Base-by-base conservation (phyloP, 2,329 filamentous ascomycete species). In the Fusarium palustre region DNA sequence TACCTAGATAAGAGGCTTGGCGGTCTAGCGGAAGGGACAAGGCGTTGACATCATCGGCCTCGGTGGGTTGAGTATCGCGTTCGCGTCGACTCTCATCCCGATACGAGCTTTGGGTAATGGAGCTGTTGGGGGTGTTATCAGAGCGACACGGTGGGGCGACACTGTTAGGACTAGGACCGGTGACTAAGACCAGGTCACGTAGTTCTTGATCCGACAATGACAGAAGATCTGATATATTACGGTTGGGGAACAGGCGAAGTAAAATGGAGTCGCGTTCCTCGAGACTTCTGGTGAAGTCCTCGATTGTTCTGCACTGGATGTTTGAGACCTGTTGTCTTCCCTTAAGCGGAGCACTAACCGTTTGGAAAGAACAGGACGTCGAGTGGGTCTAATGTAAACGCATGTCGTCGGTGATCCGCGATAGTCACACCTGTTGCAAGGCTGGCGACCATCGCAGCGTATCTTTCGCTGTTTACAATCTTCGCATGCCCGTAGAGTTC, bases 11-110 rank as follows among this genome's bases (percentile, higher is more conserved):
- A 2, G 55, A 59, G 6, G 55, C 55, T 25, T 59, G 55, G 16
- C 50, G 25, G 24, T 59, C 55, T 5, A 59, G 45, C 18, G 55
- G 55, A 34, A 59, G 50, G 2, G 55, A 59, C 15, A 59, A n/a
- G 6, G 49, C 55, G 25, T 59, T 59, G 25, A 59, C 55, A 39
- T 59, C 55, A 38, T 59, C 55, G 38, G 55, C 55, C 13, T 59
- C 55, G 20, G 55, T 24, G n/a, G 55, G 55, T 7, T 55, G 22
- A 7, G 39, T 50, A 24, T 56, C 50, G 18, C 49, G 20, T 28
- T 45, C 49, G 5, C 49, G 55, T 56, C 50, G 25, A 10, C 45
- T 50, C 5, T 59, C 55, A 22, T 59, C 55, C 55, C 55, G 45
- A 3, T 59, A 31, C 9, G 55, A 59, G 16, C 33, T 39, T 18